Evolutionary conservation across 331 rosid genomes (phyloP), one percentile per base, ranked within the genome.

Genomic region (Stylosanthes scabra): DNA sequence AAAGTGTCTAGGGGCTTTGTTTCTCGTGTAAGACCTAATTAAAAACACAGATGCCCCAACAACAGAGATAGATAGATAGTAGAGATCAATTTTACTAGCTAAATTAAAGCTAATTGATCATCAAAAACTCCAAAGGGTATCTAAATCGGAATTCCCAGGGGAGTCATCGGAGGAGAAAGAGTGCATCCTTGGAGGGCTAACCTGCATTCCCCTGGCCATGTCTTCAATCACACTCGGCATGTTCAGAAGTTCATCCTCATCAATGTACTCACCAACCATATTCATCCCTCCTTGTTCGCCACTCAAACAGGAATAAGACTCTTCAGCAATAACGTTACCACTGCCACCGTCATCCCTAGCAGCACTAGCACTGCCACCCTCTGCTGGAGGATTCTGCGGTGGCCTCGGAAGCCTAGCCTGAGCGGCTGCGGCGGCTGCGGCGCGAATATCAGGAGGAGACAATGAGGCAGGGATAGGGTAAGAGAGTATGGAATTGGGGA

Each of bases 141-240:
- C 25, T 20, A 20, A 20, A 20, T 20, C 25, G 25, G 0, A 20
- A 20, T 20, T 20, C 37, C 5, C 37, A 5, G 37, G 5, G 37
- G 5, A 31, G 37, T 86, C 92, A 2, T 12, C 13, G 11, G 16
- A 49, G 12, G 0, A 91, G 78, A 7, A 91, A 2, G 92, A 78
- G 8, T 13, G 56, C 6, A 87, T 87, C 86, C 97, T 84, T 0
- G 97, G 99, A 2, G 99, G 99, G 57, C 97, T 94, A 14, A 94
- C 86, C 69, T 89, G 93, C 99, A 94, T 88, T 84, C 99, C 99
- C 66, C 86, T 83, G 11, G 99, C 99, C 99, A 94, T 91, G 20
- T 94, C 91, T 37, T 81, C 93, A 42, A 91, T 76, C 82, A 91
- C 63, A 83, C 82, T 91, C 44, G 99, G 97, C 99, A 94, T 91